Base-by-base conservation (phyloP, 2,329 filamentous ascomycete species). In the Aspergillus novoparasiticus region DNA sequence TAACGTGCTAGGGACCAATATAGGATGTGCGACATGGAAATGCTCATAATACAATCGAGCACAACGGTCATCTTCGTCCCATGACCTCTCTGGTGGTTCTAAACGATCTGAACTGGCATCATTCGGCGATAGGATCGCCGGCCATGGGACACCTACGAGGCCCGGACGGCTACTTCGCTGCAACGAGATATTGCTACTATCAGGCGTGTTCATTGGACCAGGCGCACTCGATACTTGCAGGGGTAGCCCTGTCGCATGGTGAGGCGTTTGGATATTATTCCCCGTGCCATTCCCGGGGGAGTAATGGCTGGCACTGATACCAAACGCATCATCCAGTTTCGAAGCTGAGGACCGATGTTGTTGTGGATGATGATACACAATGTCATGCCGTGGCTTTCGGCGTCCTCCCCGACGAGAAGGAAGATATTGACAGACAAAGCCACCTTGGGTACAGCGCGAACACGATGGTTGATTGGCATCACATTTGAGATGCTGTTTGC, bases 401-500 rank as follows among this genome's bases (percentile, higher is more conserved):
- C 81, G 82, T 28, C 84, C 80, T 6, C 86, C 86, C 10, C 90
- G 86, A 43, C 90, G 86, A n/a, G 89, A 92, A 51, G 89, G 86
- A 59, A 92, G 84, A 75, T 91, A 93, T 70, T 87, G 77, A 73
- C 90, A 93, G 57, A 87, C 82, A 19, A 83, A 79, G 57, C 84
- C 83, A 62, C 84, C 83, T 48, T 81, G 77, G 30, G 79, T 76
- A 75, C 90, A 93, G 57, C 90, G 86, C 41, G 85, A 84, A 76
- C 90, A 93, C 11, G 75, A 69, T 11, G 90, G 90, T 41, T 78
- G 86, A 45, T 81, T 77, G 19, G 89, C 90, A 71, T 93, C 89
- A 74, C 90, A 93, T 75, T 92, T 93, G 50, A 93, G 81, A 76
- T 93, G 90, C 70, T 91, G 79, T 60, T 79, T 80, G 23, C 82